Percentiles rank a stretch among this genome's conserved stretches.
Evolutionary conservation across 805 yeast genomes (phyloP).

Genomic region (Wickerhamiella sorbophila): DNA sequence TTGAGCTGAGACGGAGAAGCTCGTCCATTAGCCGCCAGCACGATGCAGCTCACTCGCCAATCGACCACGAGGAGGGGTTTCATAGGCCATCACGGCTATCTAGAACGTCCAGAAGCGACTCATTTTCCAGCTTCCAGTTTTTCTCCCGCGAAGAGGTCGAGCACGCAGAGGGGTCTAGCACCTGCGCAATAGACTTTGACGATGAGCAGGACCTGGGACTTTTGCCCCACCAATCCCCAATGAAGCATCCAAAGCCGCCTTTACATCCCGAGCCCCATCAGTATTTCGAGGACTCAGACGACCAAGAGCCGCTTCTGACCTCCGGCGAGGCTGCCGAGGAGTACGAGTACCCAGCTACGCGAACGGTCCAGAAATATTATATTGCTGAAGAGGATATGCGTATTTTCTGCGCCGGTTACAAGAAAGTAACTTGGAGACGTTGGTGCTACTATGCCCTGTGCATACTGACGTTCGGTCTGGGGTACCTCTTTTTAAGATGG

Average conservation of each 20-base stretch:
- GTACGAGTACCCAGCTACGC: constrained; percentile 16
- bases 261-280: neutral
- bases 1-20: constrained; percentile 6
- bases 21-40: constrained; percentile 7
- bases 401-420: constrained; percentile 86
- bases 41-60: constrained; percentile 4
- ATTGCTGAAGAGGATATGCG: constrained; percentile 92
- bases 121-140: constrained; percentile 40
- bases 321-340: constrained; percentile 9
- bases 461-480: constrained; percentile 50
- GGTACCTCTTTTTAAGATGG: constrained; percentile 71
- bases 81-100: neutral
- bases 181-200: constrained; percentile 39
- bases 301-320: constrained; percentile 2
- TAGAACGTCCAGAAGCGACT: neutral
- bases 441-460: constrained; percentile 41
- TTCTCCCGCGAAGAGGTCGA: constrained; percentile 75
- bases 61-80: neutral
- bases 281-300: constrained; percentile 1
- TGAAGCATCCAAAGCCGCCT: neutral
- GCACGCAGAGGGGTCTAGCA: constrained; percentile 68
- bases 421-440: constrained; percentile 34
- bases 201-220: neutral
- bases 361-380: constrained; percentile 59
- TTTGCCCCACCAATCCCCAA: neutral